phyloP scores from a whole-genome alignment of 1,284 basidiomycete genomes.

The Singerocomus inundabilis region DNA sequence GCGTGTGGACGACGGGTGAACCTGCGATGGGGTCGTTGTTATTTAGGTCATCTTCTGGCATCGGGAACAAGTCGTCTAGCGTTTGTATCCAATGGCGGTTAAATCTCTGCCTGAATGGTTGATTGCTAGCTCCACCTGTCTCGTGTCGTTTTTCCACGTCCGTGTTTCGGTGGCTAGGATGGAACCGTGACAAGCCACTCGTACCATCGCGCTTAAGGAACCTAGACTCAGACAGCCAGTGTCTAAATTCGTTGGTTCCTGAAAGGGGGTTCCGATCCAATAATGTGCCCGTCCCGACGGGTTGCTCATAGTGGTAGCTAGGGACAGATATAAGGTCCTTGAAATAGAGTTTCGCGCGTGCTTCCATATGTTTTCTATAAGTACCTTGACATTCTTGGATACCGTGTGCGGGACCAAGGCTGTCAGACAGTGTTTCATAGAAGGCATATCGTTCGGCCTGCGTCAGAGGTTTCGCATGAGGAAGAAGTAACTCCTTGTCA shows the following conservation, averaged over 20 bases:
- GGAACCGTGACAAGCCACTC: constrained; percentile 14
- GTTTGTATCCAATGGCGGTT: constrained; percentile 13
- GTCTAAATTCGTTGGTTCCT: constrained; percentile 30
- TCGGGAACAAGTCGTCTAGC: constrained; percentile 30
- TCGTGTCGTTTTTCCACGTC: constrained; percentile 13
- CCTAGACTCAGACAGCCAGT: constrained; percentile 33
- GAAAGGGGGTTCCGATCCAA: constrained; percentile 15
- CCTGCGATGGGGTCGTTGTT: constrained; percentile 14
- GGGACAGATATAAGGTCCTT: constrained; percentile 33
- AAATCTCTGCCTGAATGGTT: constrained; percentile 8
- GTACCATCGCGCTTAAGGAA: constrained; percentile 23
- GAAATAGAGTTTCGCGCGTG: constrained; percentile 46
- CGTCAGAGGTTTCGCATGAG: constrained; percentile 40
- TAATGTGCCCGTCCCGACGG: constrained; percentile 4
- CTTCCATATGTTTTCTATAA: constrained; percentile 53
- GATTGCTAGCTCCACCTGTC: constrained; percentile 2
- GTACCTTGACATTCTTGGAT: constrained; percentile 53
- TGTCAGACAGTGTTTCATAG: constrained; percentile 51
- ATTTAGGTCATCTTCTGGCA: constrained; percentile 1
- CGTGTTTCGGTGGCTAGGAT: constrained; percentile 14
- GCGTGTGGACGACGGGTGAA: constrained; percentile 27
- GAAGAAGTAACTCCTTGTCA: constrained; percentile 21
- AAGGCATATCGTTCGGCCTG: constrained; percentile 45
- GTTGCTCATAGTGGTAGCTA: constrained; percentile 11
- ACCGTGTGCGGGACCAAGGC: constrained; percentile 45